Evolutionary conservation across 2,329 filamentous ascomycete genomes (phyloP).

Genomic region (Corinectria fuckeliana): DNA sequence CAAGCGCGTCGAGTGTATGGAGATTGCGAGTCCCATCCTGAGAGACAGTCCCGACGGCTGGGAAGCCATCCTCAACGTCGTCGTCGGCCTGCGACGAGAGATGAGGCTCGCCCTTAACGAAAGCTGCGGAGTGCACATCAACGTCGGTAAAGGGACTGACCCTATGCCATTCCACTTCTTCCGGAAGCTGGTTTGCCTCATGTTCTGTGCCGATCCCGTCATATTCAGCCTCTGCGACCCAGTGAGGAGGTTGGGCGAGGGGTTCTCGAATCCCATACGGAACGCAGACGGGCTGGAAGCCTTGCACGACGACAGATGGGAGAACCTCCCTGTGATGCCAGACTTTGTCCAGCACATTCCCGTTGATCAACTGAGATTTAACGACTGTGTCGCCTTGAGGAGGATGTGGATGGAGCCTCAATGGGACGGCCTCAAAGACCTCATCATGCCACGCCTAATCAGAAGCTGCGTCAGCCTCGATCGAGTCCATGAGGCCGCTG

Average conservation of each 20-base stretch:
- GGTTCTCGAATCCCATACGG: neutral
- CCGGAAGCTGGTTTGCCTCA: constrained; percentile 21
- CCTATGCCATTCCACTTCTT: constrained; percentile 9
- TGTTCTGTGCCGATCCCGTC: constrained; percentile 23
- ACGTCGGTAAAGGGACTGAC: constrained; percentile 22
- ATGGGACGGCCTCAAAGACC: neutral
- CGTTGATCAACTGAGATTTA: neutral
- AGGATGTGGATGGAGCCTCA: constrained; percentile 11
- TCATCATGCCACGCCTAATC: neutral
- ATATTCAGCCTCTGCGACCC: constrained; percentile 23
- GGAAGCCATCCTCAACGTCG: constrained; percentile 23
- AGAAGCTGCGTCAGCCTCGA: neutral
- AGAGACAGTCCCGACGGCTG: constrained; percentile 20
- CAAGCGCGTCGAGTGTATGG: constrained; percentile 5
- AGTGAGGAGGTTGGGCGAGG: neutral
- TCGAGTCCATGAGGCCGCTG: neutral
- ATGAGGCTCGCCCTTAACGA: constrained; percentile 12
- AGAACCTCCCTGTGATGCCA: neutral
- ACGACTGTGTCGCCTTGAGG: constrained; percentile 8
- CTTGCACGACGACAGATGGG: neutral
- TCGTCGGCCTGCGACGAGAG: constrained; percentile 20
- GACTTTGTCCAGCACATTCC: constrained; percentile 24
- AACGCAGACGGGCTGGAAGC: neutral
- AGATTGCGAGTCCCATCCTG: constrained; percentile 23
- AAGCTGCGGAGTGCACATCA: constrained; percentile 27